Percentiles rank a stretch among this genome's conserved stretches.
These are phyloP conservation scores for Trichosporon coremiiforme DNA, from an alignment of 1,284 basidiomycete genomes.

Conservation along the genomic window DNA sequence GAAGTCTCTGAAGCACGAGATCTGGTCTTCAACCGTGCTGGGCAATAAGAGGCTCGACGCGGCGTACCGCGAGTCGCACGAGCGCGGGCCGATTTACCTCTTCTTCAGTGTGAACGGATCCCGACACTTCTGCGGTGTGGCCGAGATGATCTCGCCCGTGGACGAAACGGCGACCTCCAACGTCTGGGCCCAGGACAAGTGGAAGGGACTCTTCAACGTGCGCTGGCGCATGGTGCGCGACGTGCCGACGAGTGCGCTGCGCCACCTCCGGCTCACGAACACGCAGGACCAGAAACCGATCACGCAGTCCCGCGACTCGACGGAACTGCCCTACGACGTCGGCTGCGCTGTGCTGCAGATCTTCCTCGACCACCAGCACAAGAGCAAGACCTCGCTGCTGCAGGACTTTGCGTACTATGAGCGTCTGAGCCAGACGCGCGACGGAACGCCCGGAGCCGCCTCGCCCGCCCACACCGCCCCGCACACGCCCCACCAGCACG, in stretches of 20 bases:
- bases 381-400: slow-evolving; percentile 79
- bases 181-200: slow-evolving; percentile 97
- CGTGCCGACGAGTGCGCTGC: slow-evolving; percentile 68
- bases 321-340: slow-evolving; percentile 83
- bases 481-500: slow-evolving; percentile 7
- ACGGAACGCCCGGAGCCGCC: slow-evolving; percentile 2
- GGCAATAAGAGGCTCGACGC: slow-evolving; percentile 94
- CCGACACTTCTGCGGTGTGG: slow-evolving; percentile 96
- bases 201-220: slow-evolving; percentile 96
- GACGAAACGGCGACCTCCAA: slow-evolving; percentile 62
- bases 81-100: slow-evolving; percentile 86
- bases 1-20: slow-evolving; percentile 93
- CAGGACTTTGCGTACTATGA: slow-evolving; percentile 95
- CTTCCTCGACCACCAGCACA: slow-evolving; percentile 78
- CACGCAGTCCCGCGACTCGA: slow-evolving; percentile 69
- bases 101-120: slow-evolving; percentile 96
- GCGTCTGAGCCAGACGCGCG: slow-evolving; percentile 37
- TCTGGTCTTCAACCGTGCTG: slow-evolving; percentile 93
- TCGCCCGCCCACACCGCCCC: slow-evolving; percentile 12
- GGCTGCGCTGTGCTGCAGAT: slow-evolving; percentile 93
- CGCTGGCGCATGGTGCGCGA: slow-evolving; percentile 94
- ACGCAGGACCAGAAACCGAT: slow-evolving; percentile 95
- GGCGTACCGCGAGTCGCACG: slow-evolving; percentile 85
- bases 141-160: slow-evolving; percentile 84
- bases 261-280: slow-evolving; percentile 65